Base-by-base conservation (phyloP, 192 early-diverging fungal species). In the Gryganskiella cystojenkinii region DNA sequence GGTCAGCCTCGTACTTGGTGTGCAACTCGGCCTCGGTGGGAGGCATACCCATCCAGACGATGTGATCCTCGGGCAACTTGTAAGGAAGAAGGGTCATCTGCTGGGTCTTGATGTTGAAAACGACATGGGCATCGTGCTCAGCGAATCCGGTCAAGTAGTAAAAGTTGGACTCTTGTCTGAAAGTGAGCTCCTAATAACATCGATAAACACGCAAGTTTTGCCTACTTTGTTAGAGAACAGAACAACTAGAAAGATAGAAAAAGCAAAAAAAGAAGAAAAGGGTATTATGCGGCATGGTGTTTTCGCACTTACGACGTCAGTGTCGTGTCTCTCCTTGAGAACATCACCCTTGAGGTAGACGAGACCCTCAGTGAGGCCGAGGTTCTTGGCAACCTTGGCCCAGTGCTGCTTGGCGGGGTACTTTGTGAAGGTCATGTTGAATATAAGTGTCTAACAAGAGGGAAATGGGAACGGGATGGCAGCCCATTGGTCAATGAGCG, bases 91-190 rank as follows among this genome's bases (percentile, higher is more conserved):
- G 72, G 49, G 87, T 88, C 42, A 90, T 82, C 33, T 85, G 82
- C 56, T 82, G 60, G 1, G 90, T 83, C 70, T 85, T 75, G 27
- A 95, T 78, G 78, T 98, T 91, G 65, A 92, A 86, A 10, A 92
- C 71, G 1, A 90, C 87, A 43, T 90, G 88, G 59, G 86, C 93
- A 45, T 89, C 94, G 22, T 94, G 92, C 79, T 92, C 92, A 51
- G 83, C 83, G 59, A 90, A 88, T 64, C 95, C 95, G 22, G 94
- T 92, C 14, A 95, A 84, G 69, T 96, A 98, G 81, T 91, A 93
- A 56, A 95, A 97, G 85, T 93, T 92, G 54, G 89, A 89, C 78
- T 95, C 93, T 74, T 97, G 95, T 60, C 93, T 86, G 81, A 95
- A 95, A 42, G 87, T 80, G 40, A 90, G 80, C 79, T 97, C 95